Evolutionary conservation across 257 asterid species (phyloP).

Genomic region (Solanum lycopersicoides): DNA sequence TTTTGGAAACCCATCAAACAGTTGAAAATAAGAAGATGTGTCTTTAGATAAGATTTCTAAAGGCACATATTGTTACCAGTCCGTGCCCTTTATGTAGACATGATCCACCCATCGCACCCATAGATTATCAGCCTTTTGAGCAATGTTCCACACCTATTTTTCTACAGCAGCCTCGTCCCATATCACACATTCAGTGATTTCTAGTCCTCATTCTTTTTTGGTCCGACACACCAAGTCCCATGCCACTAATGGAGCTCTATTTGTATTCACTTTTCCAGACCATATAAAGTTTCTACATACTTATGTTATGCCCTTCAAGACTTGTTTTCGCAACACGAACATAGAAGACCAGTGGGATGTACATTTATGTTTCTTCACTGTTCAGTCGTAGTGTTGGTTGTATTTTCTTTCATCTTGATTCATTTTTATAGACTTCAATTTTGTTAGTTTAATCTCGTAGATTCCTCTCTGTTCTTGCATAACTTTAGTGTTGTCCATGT

Average conservation of each 20-base stretch:
- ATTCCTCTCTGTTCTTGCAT: no score
- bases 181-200: not conserved
- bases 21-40: no score
- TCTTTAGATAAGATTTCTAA: no score
- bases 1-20: no score
- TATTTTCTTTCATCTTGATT: no score
- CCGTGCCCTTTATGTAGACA: not conserved
- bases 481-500: no score
- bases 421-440: no score
- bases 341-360: not conserved
- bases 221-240: not conserved
- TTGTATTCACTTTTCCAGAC: not conserved
- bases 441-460: no score
- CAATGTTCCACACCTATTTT: not conserved
- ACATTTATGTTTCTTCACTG: no score
- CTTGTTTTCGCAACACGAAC: not conserved
- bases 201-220: not conserved
- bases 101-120: no score
- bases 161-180: not conserved
- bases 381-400: no score
- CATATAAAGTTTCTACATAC: not conserved
- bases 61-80: not conserved
- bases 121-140: not conserved
- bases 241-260: not conserved
- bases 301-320: not conserved